These are phyloP conservation scores for Candida patagonica DNA, from an alignment of 805 yeast genomes.

Conservation along the genomic window DNA sequence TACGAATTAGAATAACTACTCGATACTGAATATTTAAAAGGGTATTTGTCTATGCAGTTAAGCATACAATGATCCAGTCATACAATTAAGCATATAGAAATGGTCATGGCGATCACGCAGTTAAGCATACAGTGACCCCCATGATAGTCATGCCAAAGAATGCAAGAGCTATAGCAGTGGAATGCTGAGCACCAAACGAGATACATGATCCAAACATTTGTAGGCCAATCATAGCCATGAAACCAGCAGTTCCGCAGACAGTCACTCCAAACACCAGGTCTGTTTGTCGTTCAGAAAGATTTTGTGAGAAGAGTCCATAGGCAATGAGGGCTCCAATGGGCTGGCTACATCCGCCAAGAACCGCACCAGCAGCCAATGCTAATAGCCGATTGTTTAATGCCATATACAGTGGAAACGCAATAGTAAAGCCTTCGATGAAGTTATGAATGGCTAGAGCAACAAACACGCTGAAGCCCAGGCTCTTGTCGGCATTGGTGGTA, in stretches of 20 bases:
- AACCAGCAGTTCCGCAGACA: slow-evolving; percentile 73
- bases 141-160: slow-evolving; percentile 51
- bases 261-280: slow-evolving; percentile 47
- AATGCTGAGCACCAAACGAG: slow-evolving; percentile 66
- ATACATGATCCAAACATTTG: slow-evolving; percentile 83
- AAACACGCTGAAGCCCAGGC: slow-evolving; percentile 71
- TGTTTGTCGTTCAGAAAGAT: slow-evolving; percentile 27
- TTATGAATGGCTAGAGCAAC: slow-evolving; percentile 82
- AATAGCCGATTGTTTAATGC: slow-evolving; percentile 53
- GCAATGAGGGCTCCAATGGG: slow-evolving; percentile 84
- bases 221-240: slow-evolving; percentile 67
- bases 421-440: slow-evolving; percentile 87
- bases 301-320: slow-evolving; percentile 36
- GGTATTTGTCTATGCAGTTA: no score
- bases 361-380: slow-evolving; percentile 57
- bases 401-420: slow-evolving; percentile 82
- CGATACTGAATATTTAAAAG: no score
- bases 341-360: slow-evolving; percentile 77
- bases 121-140: slow-evolving; percentile 35
- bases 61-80: no score
- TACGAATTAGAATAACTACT: no score
- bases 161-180: slow-evolving; percentile 49
- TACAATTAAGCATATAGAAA: not conserved
- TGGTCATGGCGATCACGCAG: not conserved
- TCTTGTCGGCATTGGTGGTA: slow-evolving; percentile 57